Base-by-base conservation (phyloP, 176 grass and related monocot genomes). In the Dactylis glomerata region DNA sequence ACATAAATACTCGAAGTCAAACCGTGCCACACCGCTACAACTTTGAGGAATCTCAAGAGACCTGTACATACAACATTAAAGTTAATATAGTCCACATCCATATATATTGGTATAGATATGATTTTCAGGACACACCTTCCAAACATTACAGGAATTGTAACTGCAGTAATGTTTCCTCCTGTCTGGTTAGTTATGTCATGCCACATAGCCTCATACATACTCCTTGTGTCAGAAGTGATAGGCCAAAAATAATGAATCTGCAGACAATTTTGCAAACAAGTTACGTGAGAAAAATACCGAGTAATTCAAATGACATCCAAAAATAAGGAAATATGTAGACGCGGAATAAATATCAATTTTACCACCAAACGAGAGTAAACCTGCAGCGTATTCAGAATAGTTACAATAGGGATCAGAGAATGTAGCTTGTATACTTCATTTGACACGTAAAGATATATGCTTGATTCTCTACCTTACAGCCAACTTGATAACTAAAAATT, bases 211-310 rank as follows among this genome's bases (percentile, higher is more conserved):
- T 98, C 96, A 86, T 85, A 98, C 72, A 92, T 90, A 23, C 37
- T 80, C 20, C 16, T 50, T 61, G 78, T 75, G 31, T 86, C 84
- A 85, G 89, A 88, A 74, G 83, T 93, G 31, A 77, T 70, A 85
- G 96, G 96, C 87, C 93, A 98, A 83, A 92, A 95, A 75, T 93
- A 95, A 32, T 93, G 87, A 89, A 75, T 77, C 96, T 98, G 82
- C 59, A 74, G 44, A 84, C 32, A 37, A 79, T 68, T 38, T 33
- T 51, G 55, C 38, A 80, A 83, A 62, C 20, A 5, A 49, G 37
- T 76, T 69, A 59, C 23, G 70, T 30, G 13, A 86, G n/a, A 41
- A 50, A 70, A 49, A 58, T 76, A 68, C 8, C 5, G 32, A 32
- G 72, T 62, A 71, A 57, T 46, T 41, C 27, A 74, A 28, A 20